Conservation (phyloP, 805 yeast species). For the Phaffomyces antillensis region DNA sequence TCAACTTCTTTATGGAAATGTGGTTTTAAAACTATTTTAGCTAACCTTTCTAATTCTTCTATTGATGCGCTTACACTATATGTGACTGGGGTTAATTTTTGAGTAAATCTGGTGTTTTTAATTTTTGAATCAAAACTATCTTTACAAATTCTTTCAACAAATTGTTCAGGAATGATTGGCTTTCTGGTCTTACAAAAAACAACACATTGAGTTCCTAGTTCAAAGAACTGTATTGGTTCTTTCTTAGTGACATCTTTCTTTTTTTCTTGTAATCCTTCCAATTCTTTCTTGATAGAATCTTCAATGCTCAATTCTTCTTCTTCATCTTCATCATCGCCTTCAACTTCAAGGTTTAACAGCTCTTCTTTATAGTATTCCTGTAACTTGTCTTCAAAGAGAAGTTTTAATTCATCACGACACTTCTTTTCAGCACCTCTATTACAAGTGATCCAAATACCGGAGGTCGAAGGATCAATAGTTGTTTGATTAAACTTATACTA, state of each 20-base stretch:
- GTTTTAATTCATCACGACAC: constrained; percentile 67
- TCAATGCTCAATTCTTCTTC: constrained; percentile 55
- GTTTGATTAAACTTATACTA: constrained; percentile 39
- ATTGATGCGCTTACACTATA: constrained; percentile 64
- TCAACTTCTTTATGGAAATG: constrained; percentile 51
- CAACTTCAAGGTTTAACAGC: constrained; percentile 11
- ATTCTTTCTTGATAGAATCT: constrained; percentile 65
- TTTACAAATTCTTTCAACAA: constrained; percentile 58
- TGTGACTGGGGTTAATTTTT: constrained; percentile 75
- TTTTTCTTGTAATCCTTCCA: constrained; percentile 42
- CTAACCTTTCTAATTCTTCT: constrained; percentile 58
- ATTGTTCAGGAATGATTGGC: constrained; percentile 72
- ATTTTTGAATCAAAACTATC: constrained; percentile 44
- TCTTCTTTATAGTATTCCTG: constrained; percentile 39
- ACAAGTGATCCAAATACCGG: constrained; percentile 89
- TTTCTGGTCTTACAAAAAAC: constrained; percentile 73
- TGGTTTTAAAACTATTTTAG: constrained; percentile 53
- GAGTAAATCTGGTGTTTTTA: constrained; percentile 67
- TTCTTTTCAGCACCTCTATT: constrained; percentile 70
- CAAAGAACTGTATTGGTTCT: constrained; percentile 49
- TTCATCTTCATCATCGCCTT: constrained; percentile 19
- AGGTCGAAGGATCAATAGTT: constrained; percentile 72
- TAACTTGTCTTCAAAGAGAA: constrained; percentile 47
- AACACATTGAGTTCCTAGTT: constrained; percentile 73
- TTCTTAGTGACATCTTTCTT: constrained; percentile 33